Conservation (phyloP, 768 basidiomycete genomes). For the Termitomyces sp. region DNA sequence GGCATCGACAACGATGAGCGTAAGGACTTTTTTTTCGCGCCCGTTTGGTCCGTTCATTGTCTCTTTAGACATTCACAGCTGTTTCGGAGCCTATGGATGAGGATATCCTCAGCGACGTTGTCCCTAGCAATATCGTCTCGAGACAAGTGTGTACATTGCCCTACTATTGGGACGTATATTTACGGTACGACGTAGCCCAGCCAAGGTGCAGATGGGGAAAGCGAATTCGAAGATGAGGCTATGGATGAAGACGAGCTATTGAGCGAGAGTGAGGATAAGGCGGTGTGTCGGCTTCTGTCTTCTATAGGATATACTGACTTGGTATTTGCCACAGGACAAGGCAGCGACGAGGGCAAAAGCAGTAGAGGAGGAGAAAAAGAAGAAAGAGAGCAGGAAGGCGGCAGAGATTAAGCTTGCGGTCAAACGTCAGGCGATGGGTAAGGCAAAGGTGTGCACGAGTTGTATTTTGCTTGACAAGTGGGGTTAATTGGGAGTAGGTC, state of each 20-base stretch:
- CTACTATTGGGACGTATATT: neutral
- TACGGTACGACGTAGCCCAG: constrained; percentile 34
- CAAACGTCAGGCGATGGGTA: constrained; percentile 82
- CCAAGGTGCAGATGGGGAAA: constrained; percentile 69
- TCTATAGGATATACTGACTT: neutral
- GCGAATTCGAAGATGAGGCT: constrained; percentile 60
- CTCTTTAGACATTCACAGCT: constrained; percentile 29
- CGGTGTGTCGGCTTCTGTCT: constrained; percentile 20
- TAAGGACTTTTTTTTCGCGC: constrained; percentile 9
- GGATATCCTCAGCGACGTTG: constrained; percentile 85
- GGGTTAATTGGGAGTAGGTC: too few species aligned
- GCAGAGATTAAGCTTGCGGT: constrained; percentile 65
- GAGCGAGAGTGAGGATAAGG: constrained; percentile 43
- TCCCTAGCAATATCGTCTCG: constrained; percentile 88
- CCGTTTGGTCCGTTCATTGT: neutral
- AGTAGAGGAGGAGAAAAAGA: constrained; percentile 23
- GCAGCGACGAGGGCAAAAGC: constrained; percentile 7
- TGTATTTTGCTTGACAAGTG: neutral
- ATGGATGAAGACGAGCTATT: constrained; percentile 60
- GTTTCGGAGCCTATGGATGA: constrained; percentile 46
- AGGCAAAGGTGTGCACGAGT: constrained; percentile 60
- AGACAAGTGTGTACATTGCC: constrained; percentile 53
- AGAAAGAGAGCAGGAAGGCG: constrained; percentile 48
- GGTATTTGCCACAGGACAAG: neutral
- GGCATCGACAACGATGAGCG: constrained; percentile 17